These are phyloP conservation scores for Teratosphaeria viscida DNA, from an alignment of 2,329 filamentous ascomycete genomes.

Conservation along the genomic window DNA sequence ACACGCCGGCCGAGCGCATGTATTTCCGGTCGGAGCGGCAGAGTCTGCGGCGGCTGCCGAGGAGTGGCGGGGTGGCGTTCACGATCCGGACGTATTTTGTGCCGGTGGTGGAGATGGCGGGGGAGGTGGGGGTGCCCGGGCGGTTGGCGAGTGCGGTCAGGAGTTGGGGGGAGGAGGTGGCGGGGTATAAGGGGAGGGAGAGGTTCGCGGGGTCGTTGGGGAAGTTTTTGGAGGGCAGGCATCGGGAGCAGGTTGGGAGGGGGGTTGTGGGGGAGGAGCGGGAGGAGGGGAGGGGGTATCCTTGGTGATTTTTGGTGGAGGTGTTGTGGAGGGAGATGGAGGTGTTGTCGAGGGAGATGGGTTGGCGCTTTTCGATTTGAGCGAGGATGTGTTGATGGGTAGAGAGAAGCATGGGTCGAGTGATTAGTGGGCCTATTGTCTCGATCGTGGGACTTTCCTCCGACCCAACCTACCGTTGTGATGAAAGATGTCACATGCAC, in stretches of 20 bases:
- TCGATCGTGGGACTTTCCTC: too few species aligned
- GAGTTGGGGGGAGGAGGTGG: conserved; percentile 72
- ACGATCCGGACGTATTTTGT: conserved; percentile 75
- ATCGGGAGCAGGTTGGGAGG: conserved; percentile 58
- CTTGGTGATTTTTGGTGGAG: conserved; percentile 33
- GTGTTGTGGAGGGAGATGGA: neutral
- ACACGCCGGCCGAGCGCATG: conserved; percentile 61
- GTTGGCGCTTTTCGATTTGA: too few species aligned
- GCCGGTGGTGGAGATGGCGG: conserved; percentile 54
- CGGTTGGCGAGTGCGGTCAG: conserved; percentile 65
- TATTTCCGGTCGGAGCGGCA: conserved; percentile 70
- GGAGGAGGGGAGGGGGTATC: conserved; percentile 52
- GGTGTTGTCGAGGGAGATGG: too few species aligned
- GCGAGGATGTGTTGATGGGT: too few species aligned
- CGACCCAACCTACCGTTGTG: too few species aligned
- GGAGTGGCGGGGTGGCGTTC: conserved; percentile 48
- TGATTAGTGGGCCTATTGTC: too few species aligned
- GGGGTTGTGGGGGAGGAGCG: conserved; percentile 55
- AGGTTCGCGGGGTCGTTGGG: conserved; percentile 63
- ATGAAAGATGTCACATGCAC: too few species aligned
- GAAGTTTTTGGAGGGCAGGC: conserved; percentile 64
- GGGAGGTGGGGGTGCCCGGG: conserved; percentile 68
- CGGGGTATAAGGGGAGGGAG: conserved; percentile 66
- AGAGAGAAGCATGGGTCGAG: too few species aligned
- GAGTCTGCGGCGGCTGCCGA: conserved; percentile 48